phyloP scores from a whole-genome alignment of 768 basidiomycete species.

The Podaxis sp. region DNA sequence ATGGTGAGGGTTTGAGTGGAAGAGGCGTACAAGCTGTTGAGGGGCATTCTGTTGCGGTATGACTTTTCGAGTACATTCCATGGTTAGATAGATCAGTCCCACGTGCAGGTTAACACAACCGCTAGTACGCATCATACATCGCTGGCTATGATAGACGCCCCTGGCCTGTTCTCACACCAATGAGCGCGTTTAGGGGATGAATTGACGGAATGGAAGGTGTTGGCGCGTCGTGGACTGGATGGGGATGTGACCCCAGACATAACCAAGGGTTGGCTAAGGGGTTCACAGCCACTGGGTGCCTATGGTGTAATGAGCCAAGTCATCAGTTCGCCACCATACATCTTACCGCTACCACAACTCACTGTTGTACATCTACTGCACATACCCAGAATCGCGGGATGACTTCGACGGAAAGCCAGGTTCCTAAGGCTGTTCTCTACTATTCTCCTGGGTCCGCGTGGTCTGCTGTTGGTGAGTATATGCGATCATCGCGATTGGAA shows the following conservation, averaged over 20 bases:
- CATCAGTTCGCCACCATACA: neutral
- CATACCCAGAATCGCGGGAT: slow-evolving; percentile 23
- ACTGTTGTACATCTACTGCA: neutral
- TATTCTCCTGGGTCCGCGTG: slow-evolving; percentile 59
- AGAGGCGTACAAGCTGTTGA: neutral
- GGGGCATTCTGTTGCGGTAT: slow-evolving; percentile 6
- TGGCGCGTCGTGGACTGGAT: neutral
- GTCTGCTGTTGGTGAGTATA: slow-evolving; percentile 59
- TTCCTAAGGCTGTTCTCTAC: slow-evolving; percentile 84
- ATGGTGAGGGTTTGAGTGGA: neutral
- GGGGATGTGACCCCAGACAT: neutral
- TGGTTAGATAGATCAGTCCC: slow-evolving; percentile 11
- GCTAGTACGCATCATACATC: neutral
- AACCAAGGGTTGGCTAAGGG: neutral
- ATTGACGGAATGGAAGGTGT: too few relatives aligned
- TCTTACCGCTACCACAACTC: neutral
- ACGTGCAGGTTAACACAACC: neutral
- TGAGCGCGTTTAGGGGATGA: too few relatives aligned
- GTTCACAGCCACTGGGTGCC: slow-evolving; percentile 6
- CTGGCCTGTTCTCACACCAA: neutral
- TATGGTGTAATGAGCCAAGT: neutral
- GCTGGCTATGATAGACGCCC: neutral
- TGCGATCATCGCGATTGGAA: neutral
- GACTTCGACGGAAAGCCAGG: slow-evolving; percentile 14
- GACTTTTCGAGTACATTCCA: slow-evolving; percentile 37